Percentiles rank a stretch among this genome's conserved stretches.
Conservation (phyloP, 306 rosid species). For the Purshia tridentata region DNA sequence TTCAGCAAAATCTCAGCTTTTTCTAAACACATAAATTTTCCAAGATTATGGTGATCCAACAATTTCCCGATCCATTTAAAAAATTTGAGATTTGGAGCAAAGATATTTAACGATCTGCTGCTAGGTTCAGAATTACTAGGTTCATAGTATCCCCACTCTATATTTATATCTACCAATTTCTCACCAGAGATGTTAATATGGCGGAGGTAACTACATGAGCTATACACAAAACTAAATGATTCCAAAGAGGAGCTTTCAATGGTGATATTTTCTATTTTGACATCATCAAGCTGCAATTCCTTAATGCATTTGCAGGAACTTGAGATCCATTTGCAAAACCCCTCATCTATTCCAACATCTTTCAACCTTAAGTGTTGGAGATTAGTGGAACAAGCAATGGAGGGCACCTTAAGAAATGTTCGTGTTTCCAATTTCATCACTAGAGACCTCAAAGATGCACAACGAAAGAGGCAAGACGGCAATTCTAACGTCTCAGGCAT, state of each 20-base stretch:
- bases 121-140: no score
- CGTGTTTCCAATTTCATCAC: background rate
- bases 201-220: background rate
- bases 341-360: background rate
- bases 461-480: background rate
- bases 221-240: background rate
- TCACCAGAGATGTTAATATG: slow-evolving; percentile 1
- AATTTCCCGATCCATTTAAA: background rate
- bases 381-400: background rate
- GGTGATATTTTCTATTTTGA: background rate
- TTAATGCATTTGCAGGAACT: background rate
- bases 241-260: background rate
- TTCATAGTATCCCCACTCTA: background rate
- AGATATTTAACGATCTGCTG: background rate
- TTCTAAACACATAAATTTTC: background rate
- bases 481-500: background rate
- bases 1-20: background rate
- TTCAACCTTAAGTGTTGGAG: background rate
- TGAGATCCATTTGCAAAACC: background rate
- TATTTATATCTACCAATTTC: background rate
- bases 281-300: background rate
- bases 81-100: background rate
- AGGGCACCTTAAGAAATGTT: background rate
- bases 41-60: background rate
- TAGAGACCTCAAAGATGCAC: background rate